Base-by-base conservation (phyloP, 2,329 filamentous ascomycete species). In the Talaromyces rugulosus region DNA sequence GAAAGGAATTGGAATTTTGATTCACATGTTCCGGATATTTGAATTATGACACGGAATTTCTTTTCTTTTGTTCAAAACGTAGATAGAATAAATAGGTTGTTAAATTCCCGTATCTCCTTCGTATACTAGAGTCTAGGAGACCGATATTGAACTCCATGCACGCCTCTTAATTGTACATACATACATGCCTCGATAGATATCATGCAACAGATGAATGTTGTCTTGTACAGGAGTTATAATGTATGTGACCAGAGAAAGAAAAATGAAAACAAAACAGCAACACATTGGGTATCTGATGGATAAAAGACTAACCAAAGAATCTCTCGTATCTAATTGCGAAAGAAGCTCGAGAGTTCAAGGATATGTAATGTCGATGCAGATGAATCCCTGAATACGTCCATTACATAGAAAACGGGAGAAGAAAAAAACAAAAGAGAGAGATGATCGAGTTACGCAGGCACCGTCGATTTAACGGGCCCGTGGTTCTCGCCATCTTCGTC, bases 211-310 rank as follows among this genome's bases (percentile, higher is more conserved):
- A 40, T 40, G 36, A n/a, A n/a, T 40, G 36, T n/a, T 28, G 18
- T 51, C 44, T 51, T 51, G 44, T 51, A 51, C 27, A 51, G 44
- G 8, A 51, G 44, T 51, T 40, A 16, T 51, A 5, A 51, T 51
- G 8, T 28, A 51, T 51, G 18, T 51, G 9, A 3, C 28, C 7
- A 28, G 28, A 23, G 53, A 16, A 40, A 28, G 40, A 58, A 63
- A 62, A 3, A 60, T 12, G 63, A 58, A 58, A 56, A 58, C n/a
- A 27, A n/a, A 30, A 54, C 58, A 56, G 66, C 69, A 67, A 68
- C 70, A 69, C 65, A 66, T 62, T 68, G 71, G 72, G 72, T 74
- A 74, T 73, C 71, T 71, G 53, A 66, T 64, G 59, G 60, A 61
- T 60, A 31, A 44, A 18, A 58, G 23, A 47, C 12, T 27, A 18